These are phyloP conservation scores for Casuarina equisetifolia DNA, from an alignment of 306 rosid genomes.

Conservation along the genomic window DNA sequence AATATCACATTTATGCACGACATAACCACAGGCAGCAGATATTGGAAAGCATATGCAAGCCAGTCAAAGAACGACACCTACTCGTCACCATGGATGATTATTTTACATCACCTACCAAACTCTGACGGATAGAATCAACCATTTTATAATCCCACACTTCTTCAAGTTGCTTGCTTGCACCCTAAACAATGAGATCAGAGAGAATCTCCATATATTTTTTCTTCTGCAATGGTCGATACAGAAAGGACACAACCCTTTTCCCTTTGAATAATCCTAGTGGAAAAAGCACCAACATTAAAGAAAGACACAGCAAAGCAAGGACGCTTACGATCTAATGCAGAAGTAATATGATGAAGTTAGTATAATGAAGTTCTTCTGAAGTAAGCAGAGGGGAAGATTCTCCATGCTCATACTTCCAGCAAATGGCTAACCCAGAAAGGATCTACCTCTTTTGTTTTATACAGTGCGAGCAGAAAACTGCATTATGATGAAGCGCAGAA, in stretches of 20 bases:
- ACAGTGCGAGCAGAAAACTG: too few species aligned
- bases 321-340: conserved; percentile 14
- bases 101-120: background rate
- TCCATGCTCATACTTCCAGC: too few species aligned
- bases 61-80: conserved; percentile 3
- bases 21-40: background rate
- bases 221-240: background rate
- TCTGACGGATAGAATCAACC: background rate
- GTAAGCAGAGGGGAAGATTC: too few species aligned
- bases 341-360: background rate
- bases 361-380: too few species aligned
- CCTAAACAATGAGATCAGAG: conserved; percentile 8
- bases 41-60: background rate
- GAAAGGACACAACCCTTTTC: background rate
- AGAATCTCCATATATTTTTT: conserved; percentile 11
- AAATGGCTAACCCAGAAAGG: too few species aligned
- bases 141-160: conserved; percentile 8
- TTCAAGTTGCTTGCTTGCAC: conserved; percentile 2
- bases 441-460: too few species aligned
- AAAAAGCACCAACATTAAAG: background rate
- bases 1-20: background rate
- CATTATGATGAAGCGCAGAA: too few species aligned
- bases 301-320: background rate
- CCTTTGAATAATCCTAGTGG: conserved; percentile 4
- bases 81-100: conserved; percentile 4